These are phyloP conservation scores for Alternaria arbusti DNA, from an alignment of 2,329 filamentous ascomycete species.

Conservation along the genomic window DNA sequence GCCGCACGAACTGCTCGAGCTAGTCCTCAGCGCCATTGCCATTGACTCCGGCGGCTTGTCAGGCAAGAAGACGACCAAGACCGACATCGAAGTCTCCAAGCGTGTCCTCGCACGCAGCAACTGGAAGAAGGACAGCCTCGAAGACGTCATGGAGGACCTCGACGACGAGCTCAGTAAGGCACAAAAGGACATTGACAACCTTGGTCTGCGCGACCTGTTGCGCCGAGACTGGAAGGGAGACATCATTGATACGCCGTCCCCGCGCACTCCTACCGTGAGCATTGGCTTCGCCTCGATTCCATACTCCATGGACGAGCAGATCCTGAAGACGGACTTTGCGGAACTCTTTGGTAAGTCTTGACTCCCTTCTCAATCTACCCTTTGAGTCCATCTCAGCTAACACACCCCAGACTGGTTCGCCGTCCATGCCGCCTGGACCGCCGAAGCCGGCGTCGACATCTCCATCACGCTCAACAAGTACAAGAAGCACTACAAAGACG, in stretches of 20 bases:
- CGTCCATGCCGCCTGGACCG: slow-evolving; percentile 57
- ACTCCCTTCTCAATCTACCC: no score
- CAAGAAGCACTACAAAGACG: slow-evolving; percentile 48
- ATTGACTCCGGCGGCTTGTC: slow-evolving; percentile 54
- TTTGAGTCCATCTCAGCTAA: background rate
- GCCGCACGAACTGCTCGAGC: slow-evolving; percentile 57
- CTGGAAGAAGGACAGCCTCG: slow-evolving; percentile 49
- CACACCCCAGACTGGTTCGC: slow-evolving; percentile 52
- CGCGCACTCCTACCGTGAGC: slow-evolving; percentile 54
- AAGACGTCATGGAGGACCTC: slow-evolving; percentile 53
- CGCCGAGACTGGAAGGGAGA: slow-evolving; percentile 58
- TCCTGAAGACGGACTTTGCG: slow-evolving; percentile 54
- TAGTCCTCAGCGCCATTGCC: slow-evolving; percentile 55
- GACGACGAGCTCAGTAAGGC: slow-evolving; percentile 50
- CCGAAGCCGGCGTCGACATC: slow-evolving; percentile 54
- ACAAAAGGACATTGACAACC: slow-evolving; percentile 52
- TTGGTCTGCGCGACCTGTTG: slow-evolving; percentile 54
- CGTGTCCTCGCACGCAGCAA: slow-evolving; percentile 52
- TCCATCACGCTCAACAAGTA: slow-evolving; percentile 56
- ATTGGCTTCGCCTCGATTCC: slow-evolving; percentile 57
- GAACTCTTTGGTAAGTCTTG: slow-evolving; percentile 48
- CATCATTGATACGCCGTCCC: slow-evolving; percentile 55
- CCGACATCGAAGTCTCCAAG: slow-evolving; percentile 49
- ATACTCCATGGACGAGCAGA: slow-evolving; percentile 55
- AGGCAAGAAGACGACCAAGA: slow-evolving; percentile 45